These are phyloP conservation scores for Leccinum uliginosum DNA, from an alignment of 768 basidiomycete species.

Conservation along the genomic window DNA sequence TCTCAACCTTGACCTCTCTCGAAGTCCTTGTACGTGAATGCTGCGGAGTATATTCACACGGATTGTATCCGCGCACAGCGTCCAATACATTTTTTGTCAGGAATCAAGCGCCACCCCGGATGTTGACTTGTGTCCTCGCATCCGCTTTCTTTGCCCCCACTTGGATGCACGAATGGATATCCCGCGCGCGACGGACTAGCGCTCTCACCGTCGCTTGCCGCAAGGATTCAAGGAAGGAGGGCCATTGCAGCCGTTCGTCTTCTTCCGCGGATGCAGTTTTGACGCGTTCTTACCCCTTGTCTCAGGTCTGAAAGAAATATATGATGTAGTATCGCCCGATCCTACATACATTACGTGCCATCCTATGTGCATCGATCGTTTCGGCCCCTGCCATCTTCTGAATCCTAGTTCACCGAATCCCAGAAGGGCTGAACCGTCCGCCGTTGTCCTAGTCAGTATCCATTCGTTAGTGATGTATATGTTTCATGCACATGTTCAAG, in stretches of 20 bases:
- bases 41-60: conserved; percentile 8
- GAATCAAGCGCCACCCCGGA: neutral
- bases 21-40: conserved; percentile 2
- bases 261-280: neutral
- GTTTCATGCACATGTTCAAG: conserved; percentile 1
- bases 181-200: conserved; percentile 13
- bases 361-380: conserved; percentile 2
- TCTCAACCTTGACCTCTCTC: conserved; percentile 8
- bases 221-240: neutral
- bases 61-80: neutral
- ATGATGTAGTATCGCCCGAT: neutral
- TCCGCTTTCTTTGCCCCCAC: neutral
- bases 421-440: neutral
- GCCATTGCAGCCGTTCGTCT: neutral
- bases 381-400: neutral
- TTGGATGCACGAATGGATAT: neutral
- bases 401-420: neutral
- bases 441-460: neutral
- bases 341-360: conserved; percentile 4
- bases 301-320: conserved; percentile 1
- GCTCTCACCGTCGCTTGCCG: conserved; percentile 2
- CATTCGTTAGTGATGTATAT: neutral
- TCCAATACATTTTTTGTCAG: neutral
- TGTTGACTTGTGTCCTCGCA: neutral
- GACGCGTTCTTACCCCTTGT: conserved; percentile 1